Percentiles rank a stretch among this genome's conserved stretches.
phyloP scores from a whole-genome alignment of 176 grass and related monocot species.

The Eragrostis curvula region DNA sequence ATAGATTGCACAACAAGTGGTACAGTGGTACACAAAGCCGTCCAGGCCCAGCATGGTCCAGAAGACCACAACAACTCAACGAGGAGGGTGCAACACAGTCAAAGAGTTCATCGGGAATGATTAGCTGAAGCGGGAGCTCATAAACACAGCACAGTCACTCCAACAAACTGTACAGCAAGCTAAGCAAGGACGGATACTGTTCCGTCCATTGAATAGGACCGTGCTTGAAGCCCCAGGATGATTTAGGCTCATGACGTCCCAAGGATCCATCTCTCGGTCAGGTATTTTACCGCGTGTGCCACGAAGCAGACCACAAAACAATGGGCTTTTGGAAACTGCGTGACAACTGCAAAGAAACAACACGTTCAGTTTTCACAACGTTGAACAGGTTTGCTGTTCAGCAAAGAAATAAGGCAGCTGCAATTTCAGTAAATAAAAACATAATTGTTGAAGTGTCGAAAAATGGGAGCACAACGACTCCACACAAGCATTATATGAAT shows the following conservation, averaged over 20 bases:
- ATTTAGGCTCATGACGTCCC: constrained; percentile 15
- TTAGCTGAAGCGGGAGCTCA: background rate
- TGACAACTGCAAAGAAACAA: constrained; percentile 56
- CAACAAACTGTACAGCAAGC: background rate
- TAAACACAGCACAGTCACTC: background rate
- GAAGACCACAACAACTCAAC: background rate
- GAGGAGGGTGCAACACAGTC: background rate
- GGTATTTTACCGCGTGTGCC: constrained; percentile 56
- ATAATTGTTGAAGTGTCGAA: background rate
- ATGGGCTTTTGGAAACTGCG: constrained; percentile 48
- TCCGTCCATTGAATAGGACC: background rate
- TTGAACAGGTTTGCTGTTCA: background rate
- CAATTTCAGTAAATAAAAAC: background rate
- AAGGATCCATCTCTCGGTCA: constrained; percentile 57
- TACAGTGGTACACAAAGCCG: background rate
- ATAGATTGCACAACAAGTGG: constrained; percentile 2
- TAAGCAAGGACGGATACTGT: background rate
- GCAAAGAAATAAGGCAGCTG: background rate
- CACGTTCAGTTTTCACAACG: background rate
- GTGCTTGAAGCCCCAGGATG: background rate
- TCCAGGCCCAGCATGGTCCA: constrained; percentile 12
- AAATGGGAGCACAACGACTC: background rate
- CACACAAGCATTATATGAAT: background rate
- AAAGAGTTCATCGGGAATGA: background rate
- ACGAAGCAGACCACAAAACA: constrained; percentile 60